These are phyloP conservation scores for Kodamaea lidongshanica DNA, from an alignment of 805 yeast genomes.

Conservation along the genomic window DNA sequence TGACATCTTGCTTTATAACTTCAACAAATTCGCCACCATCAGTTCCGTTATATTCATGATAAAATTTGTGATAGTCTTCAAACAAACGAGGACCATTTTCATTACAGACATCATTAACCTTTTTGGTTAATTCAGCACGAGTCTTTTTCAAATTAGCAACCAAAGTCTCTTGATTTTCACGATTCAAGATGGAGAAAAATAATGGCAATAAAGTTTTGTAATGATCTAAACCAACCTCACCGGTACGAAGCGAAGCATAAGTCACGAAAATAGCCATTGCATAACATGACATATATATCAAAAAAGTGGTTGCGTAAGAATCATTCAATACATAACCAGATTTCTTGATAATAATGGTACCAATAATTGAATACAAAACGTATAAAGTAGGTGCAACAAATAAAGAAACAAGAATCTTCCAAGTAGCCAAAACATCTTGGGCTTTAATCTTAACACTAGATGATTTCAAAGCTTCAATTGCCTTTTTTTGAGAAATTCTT, in stretches of 20 bases:
- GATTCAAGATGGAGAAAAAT: slow-evolving; percentile 27
- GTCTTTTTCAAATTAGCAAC: slow-evolving; percentile 25
- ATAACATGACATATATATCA: slow-evolving; percentile 28
- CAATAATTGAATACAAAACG: slow-evolving; percentile 33
- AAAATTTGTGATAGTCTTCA: slow-evolving; percentile 31
- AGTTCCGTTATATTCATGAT: slow-evolving; percentile 17
- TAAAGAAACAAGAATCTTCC: slow-evolving; percentile 40
- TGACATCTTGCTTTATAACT: slow-evolving; percentile 1
- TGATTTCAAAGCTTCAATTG: slow-evolving; percentile 32
- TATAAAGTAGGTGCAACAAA: slow-evolving; percentile 36
- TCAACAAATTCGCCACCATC: slow-evolving; percentile 6
- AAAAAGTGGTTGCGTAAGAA: slow-evolving; percentile 11
- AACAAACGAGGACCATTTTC: slow-evolving; percentile 34
- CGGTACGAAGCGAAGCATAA: slow-evolving; percentile 35
- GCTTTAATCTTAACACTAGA: slow-evolving; percentile 38
- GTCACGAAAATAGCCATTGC: slow-evolving; percentile 34
- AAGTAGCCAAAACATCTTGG: slow-evolving; percentile 36
- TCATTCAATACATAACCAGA: slow-evolving; percentile 3
- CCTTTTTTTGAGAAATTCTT: slow-evolving; percentile 29
- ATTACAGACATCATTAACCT: slow-evolving; percentile 31
- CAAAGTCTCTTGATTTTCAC: slow-evolving; percentile 24
- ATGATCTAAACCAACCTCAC: slow-evolving; percentile 38
- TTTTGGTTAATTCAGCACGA: slow-evolving; percentile 20
- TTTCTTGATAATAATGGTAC: slow-evolving; percentile 20
- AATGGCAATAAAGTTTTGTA: slow-evolving; percentile 36